These are phyloP conservation scores for Narthecium ossifragum DNA, from an alignment of 106 monocot genomes.

Conservation along the genomic window DNA sequence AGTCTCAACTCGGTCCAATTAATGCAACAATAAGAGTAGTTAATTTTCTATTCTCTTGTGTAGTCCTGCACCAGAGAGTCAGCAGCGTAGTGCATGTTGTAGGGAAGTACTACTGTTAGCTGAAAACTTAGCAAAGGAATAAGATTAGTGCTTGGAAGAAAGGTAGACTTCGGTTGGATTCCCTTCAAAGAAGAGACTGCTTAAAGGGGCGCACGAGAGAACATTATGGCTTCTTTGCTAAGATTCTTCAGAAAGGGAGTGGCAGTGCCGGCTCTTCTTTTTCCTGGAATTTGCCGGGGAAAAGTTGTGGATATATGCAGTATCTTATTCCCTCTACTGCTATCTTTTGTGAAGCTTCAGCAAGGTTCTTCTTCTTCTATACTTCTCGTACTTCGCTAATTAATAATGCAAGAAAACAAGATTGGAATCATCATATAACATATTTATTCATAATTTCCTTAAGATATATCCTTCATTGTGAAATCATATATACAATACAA, in stretches of 20 bases:
- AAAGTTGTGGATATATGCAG: slow-evolving; percentile 1
- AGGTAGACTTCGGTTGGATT: background rate
- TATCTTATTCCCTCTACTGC: slow-evolving; percentile 3
- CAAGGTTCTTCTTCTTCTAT: background rate
- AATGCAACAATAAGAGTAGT: background rate
- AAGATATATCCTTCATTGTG: background rate
- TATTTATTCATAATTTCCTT: background rate
- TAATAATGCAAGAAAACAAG: no score
- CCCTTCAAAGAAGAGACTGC: background rate
- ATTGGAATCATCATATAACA: no score
- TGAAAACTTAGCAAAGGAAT: background rate
- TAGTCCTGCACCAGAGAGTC: no score
- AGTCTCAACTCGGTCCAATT: no score
- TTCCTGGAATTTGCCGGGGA: background rate
- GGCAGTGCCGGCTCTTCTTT: background rate
- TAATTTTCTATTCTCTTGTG: background rate
- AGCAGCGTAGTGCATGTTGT: no score
- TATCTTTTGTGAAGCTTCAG: background rate
- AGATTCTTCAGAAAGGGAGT: slow-evolving; percentile 6
- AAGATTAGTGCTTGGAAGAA: background rate
- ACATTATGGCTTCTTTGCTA: background rate
- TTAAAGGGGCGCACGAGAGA: background rate
- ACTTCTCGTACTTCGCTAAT: no score
- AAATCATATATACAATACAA: background rate
- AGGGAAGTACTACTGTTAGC: no score